These are phyloP conservation scores for Cryphonectria japonica DNA, from an alignment of 2,329 filamentous ascomycete genomes.

Conservation along the genomic window DNA sequence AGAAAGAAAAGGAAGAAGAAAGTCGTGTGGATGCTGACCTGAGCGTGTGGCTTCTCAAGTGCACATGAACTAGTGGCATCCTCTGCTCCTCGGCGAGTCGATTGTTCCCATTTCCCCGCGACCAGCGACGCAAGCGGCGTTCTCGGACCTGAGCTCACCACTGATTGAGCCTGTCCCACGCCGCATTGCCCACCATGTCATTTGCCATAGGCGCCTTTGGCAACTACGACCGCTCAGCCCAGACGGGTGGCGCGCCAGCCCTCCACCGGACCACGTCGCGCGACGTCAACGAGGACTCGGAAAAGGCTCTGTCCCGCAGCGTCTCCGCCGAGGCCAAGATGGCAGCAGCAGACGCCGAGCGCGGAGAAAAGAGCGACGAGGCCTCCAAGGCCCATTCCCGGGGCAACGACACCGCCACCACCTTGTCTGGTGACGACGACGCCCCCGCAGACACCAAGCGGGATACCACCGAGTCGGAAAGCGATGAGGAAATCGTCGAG, in stretches of 20 bases:
- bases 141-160: background rate
- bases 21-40: background rate
- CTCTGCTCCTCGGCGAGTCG: background rate
- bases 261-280: conserved; percentile 32
- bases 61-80: background rate
- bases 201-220: conserved; percentile 46
- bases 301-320: background rate
- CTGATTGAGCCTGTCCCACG: background rate
- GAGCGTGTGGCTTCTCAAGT: background rate
- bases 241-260: conserved; percentile 44
- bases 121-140: conserved; percentile 11
- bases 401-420: conserved; percentile 25
- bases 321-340: background rate
- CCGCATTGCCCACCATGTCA: conserved; percentile 41
- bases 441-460: conserved; percentile 34
- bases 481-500: conserved; percentile 46
- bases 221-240: conserved; percentile 55
- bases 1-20: background rate
- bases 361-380: conserved; percentile 25
- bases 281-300: conserved; percentile 35
- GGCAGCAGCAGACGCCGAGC: conserved; percentile 16
- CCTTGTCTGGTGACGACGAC: conserved; percentile 34
- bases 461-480: conserved; percentile 35
- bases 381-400: conserved; percentile 15
- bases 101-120: background rate